A percentile compares a stretch with the other conserved stretches of the same genome.
Evolutionary conservation across 768 basidiomycete species (phyloP).

Genomic region (Collybia nuda): DNA sequence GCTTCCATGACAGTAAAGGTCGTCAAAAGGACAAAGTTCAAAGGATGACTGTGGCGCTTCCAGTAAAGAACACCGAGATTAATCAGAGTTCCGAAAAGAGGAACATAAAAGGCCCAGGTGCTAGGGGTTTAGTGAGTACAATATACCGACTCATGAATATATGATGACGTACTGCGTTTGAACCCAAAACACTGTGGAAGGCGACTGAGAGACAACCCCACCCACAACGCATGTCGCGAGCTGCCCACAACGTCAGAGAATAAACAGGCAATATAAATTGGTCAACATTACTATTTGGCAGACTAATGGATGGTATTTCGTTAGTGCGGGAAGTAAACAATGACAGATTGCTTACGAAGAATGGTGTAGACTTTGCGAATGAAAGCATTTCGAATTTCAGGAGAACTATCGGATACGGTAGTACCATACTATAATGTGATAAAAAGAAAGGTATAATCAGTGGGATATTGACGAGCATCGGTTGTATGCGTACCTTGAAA

Average conservation of each 20-base stretch:
- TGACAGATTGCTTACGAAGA: conserved; percentile 60
- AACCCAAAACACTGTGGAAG: conserved; percentile 66
- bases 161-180: conserved; percentile 54
- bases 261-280: background rate
- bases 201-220: conserved; percentile 65
- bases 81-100: conserved; percentile 75
- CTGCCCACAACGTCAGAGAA: conserved; percentile 23
- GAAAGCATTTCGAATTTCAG: conserved; percentile 82
- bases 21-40: conserved; percentile 82
- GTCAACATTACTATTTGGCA: conserved; percentile 64
- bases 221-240: conserved; percentile 80
- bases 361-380: conserved; percentile 91
- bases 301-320: conserved; percentile 37
- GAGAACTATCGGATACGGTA: conserved; percentile 72
- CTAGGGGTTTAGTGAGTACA: conserved; percentile 31
- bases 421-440: conserved; percentile 64
- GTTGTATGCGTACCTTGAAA: conserved; percentile 66
- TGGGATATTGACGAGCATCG: too few species aligned
- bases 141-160: background rate
- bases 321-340: background rate
- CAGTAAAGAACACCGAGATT: conserved; percentile 83
- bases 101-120: conserved; percentile 78
- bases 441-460: conserved; percentile 5
- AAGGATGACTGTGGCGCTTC: conserved; percentile 90
- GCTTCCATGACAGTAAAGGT: conserved; percentile 92